Evolutionary conservation across 331 rosid genomes (phyloP).

Genomic region (Acacia pycnantha): DNA sequence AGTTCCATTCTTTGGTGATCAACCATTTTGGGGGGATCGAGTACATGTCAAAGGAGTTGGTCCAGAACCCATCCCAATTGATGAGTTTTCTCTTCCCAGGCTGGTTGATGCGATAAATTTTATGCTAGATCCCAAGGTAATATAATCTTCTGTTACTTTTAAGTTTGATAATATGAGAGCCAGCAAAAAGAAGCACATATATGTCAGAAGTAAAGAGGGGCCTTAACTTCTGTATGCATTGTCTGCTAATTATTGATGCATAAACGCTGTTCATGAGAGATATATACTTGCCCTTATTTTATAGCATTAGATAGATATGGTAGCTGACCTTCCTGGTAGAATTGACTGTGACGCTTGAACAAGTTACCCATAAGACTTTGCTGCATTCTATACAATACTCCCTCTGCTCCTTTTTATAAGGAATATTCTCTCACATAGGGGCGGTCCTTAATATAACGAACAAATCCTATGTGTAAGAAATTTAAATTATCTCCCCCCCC

Average conservation of each 20-base stretch:
- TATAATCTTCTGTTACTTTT: slow-evolving; percentile 39
- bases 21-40: slow-evolving; percentile 98
- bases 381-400: neutral
- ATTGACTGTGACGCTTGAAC: too few species aligned
- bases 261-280: neutral
- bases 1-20: slow-evolving; percentile 97
- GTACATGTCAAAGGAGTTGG: slow-evolving; percentile 94
- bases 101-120: slow-evolving; percentile 68
- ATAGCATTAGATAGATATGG: neutral
- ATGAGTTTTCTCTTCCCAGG: slow-evolving; percentile 85
- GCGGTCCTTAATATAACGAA: too few species aligned
- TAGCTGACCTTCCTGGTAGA: neutral
- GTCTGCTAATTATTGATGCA: neutral
- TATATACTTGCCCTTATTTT: neutral
- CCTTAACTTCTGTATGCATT: neutral
- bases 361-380: too few species aligned
- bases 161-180: neutral
- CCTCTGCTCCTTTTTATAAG: too few species aligned
- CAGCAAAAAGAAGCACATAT: neutral
- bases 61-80: slow-evolving; percentile 91
- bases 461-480: too few species aligned
- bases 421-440: too few species aligned
- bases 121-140: slow-evolving; percentile 93
- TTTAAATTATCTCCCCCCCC: too few species aligned
- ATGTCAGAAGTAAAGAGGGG: neutral